Base-by-base conservation (phyloP, 768 basidiomycete species). In the Kwoniella sp. region DNA sequence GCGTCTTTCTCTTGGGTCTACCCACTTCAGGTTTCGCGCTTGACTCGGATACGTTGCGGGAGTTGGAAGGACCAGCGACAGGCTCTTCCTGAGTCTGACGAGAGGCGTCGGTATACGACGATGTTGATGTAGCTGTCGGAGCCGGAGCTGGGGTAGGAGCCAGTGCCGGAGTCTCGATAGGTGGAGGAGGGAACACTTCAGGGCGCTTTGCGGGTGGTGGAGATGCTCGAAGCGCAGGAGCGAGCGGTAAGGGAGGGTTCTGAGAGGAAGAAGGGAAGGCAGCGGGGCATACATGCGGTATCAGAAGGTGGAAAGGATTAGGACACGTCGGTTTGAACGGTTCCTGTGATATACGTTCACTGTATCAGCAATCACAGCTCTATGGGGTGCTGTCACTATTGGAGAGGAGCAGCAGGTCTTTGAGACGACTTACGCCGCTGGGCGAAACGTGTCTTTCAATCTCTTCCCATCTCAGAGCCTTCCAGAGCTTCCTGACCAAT, bases 381-480 rank as follows among this genome's bases (percentile, higher is more conserved):
- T 48, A 15, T 11, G 47, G 20, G 22, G 23, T n/a, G n/a, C n/a
- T n/a, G n/a, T n/a, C n/a, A n/a, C n/a, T n/a, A n/a, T n/a, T n/a
- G 29, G 55, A 31, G 48, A 5, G 31, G 62, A 22, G 0, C n/a
- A 4, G 45, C 48, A 15, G 34, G 34, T 34, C 5, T 34, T 34
- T 25, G 25, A 45, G 9, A 11, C 11, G 31, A 64, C 74, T 65
- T 37, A 73, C 74, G 28, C 74, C 76, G 61, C 65, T 72, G 9
- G 68, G 57, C 20, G 66, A 55, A 4, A 77, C 68, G 55, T 80
- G 79, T 52, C 75, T 55, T 47, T 75, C 73, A 1, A 77, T 69
- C 60, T 78, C 75, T 48, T 78, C 72, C 71, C 72, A 79, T 54
- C 78, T 60, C 23, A 80, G 53, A 13, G 69, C 74, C 59, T 77